Evolutionary conservation across 306 rosid genomes (phyloP).

Genomic region (Arachis stenosperma): DNA sequence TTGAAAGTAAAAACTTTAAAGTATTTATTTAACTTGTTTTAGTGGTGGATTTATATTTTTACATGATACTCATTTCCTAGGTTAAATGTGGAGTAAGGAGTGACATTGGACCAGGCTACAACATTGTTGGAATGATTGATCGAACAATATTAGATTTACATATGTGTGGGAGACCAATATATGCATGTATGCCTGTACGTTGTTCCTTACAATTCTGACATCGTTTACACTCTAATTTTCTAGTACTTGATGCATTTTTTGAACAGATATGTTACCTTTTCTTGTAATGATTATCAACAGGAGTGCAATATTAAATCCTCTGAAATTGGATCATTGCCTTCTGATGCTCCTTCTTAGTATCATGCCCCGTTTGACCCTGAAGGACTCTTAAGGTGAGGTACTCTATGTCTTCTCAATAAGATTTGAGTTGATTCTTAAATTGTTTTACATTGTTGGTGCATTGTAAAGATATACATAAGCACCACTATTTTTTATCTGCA

Average conservation of each 20-base stretch:
- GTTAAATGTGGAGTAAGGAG: slow-evolving; percentile 89
- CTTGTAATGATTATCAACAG: slow-evolving; percentile 42
- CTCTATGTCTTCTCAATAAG: background rate
- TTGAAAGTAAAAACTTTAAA: background rate
- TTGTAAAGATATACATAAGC: background rate
- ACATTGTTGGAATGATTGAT: slow-evolving; percentile 90
- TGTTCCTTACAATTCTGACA: slow-evolving; percentile 22
- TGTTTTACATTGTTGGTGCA: too few species aligned
- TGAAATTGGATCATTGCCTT: slow-evolving; percentile 79
- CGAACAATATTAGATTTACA: slow-evolving; percentile 77
- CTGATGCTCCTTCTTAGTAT: slow-evolving; percentile 94
- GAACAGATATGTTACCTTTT: background rate
- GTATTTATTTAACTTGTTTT: background rate
- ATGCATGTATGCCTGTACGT: slow-evolving; percentile 69
- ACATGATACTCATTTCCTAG: slow-evolving; percentile 40
- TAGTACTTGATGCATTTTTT: background rate
- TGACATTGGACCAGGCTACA: slow-evolving; percentile 83
- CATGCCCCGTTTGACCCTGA: slow-evolving; percentile 99
- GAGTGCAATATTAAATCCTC: slow-evolving; percentile 90
- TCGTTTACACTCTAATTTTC: background rate
- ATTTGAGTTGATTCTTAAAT: too few species aligned
- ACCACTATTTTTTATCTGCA: background rate
- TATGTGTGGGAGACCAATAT: slow-evolving; percentile 66
- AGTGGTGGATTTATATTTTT: background rate
- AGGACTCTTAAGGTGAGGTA: slow-evolving; percentile 79